A percentile compares a stretch with the other conserved stretches of the same genome.
Conservation (phyloP, 306 rosid species). For the Medicago truncatula region MtrunA17r5.0-ANR NC_053042.1:10211001-10211500, state of each 20-base stretch:
- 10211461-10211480: slow-evolving; percentile 14
- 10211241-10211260: slow-evolving; percentile 63
- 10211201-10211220: slow-evolving; percentile 75
- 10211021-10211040: slow-evolving; percentile 80
- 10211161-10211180: slow-evolving; percentile 75
- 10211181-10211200: slow-evolving; percentile 84
- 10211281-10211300: slow-evolving; percentile 52
- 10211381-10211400: not conserved
- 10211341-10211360: not conserved
- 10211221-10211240: slow-evolving; percentile 71
- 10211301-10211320: slow-evolving; percentile 86
- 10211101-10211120: slow-evolving; percentile 68
- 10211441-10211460: not conserved
- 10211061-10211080: slow-evolving; percentile 50
- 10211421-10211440: not conserved
- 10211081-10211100: slow-evolving; percentile 64
- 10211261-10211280: slow-evolving; percentile 60
- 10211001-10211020: slow-evolving; percentile 69
- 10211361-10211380: slow-evolving; percentile 6
- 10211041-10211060: slow-evolving; percentile 52
- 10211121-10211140: slow-evolving; percentile 91
- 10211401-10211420: slow-evolving; percentile 1
- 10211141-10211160: slow-evolving; percentile 64
- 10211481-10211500: not conserved
- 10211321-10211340: slow-evolving; percentile 36